Base-by-base conservation (phyloP, 75 land plant genomes). In the Adiantum capillusveneris region DNA sequence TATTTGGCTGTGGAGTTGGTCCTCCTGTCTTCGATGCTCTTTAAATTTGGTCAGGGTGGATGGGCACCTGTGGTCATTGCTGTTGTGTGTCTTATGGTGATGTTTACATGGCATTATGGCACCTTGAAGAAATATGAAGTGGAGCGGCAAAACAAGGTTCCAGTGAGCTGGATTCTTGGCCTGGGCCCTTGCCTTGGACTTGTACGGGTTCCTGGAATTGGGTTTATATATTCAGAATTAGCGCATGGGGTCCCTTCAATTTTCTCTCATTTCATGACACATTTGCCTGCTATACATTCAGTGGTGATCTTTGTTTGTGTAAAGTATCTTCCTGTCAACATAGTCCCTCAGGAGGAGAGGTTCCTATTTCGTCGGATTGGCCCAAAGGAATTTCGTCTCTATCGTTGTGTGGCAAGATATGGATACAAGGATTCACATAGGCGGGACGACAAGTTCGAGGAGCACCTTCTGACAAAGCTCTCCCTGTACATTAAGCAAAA, bases 61-160 rank as follows among this genome's bases (percentile, higher is more conserved):
- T 90, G 95, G 94, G 82, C 80, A 14, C 94, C 96, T 11, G 77
- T 90, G 31, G 89, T 85, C 46, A 82, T 90, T 31, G 84, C 87
- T 2, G 92, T 68, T 29, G 69, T 75, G 13, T 81, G 84, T 59
- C 64, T 83, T n/a, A 5, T 76, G 58, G 64, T 90, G 53, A 90
- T 90, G 91, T 87, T 76, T 59, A 73, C 80, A 6, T 90, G 96
- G 96, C n/a, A n/a, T n/a, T n/a, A n/a, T n/a, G n/a, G n/a, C n/a
- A n/a, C n/a, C n/a, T n/a, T n/a, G n/a, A n/a, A n/a, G n/a, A n/a
- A n/a, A n/a, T n/a, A n/a, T n/a, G n/a, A n/a, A n/a, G n/a, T n/a
- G n/a, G n/a, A n/a, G n/a, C n/a, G n/a, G n/a, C 64, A 82, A 28
- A 71, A 73, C 56, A 81, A 69, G 42, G 79, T 82, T 1, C 66